Percentiles rank a stretch among this genome's conserved stretches.
Evolutionary conservation across 1,284 basidiomycete species (phyloP).

Genomic region (Flammula alnicola): DNA sequence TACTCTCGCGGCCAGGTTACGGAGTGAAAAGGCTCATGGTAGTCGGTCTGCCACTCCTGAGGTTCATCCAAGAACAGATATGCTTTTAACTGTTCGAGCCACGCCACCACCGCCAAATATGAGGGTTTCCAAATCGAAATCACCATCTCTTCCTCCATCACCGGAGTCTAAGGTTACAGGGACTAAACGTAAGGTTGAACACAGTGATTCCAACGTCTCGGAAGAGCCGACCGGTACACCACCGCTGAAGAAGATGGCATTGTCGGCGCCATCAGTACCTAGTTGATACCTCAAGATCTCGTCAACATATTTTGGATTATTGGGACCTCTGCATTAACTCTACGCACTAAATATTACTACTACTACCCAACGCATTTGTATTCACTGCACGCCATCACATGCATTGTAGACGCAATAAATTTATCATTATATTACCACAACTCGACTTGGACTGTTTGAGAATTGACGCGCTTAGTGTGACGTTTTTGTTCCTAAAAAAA

Average conservation of each 20-base stretch:
- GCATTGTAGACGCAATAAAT: slow-evolving; percentile 25
- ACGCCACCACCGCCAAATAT: slow-evolving; percentile 50
- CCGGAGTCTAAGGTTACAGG: slow-evolving; percentile 55
- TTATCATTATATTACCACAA: slow-evolving; percentile 12
- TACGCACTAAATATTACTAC: slow-evolving; percentile 15
- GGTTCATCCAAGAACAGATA: slow-evolving; percentile 27
- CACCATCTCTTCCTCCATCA: slow-evolving; percentile 50
- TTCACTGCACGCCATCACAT: slow-evolving; percentile 18
- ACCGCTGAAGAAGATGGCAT: slow-evolving; percentile 60
- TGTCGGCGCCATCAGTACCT: slow-evolving; percentile 35
- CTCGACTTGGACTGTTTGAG: too few relatives aligned
- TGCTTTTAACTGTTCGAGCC: slow-evolving; percentile 30
- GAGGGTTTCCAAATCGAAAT: slow-evolving; percentile 39
- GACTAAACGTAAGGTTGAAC: slow-evolving; percentile 73
- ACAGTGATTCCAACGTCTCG: slow-evolving; percentile 42
- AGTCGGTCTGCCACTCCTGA: slow-evolving; percentile 80
- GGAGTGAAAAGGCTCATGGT: slow-evolving; percentile 57
- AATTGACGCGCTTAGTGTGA: background rate
- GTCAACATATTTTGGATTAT: slow-evolving; percentile 7
- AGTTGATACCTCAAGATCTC: slow-evolving; percentile 11
- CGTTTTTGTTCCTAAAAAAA: background rate
- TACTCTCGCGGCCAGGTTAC: slow-evolving; percentile 66
- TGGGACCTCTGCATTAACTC: slow-evolving; percentile 10
- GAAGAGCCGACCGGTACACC: slow-evolving; percentile 53
- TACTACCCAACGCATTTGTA: slow-evolving; percentile 20